Base-by-base conservation (phyloP, 169 alveolate species). In the Plasmodium gaboni region DNA sequence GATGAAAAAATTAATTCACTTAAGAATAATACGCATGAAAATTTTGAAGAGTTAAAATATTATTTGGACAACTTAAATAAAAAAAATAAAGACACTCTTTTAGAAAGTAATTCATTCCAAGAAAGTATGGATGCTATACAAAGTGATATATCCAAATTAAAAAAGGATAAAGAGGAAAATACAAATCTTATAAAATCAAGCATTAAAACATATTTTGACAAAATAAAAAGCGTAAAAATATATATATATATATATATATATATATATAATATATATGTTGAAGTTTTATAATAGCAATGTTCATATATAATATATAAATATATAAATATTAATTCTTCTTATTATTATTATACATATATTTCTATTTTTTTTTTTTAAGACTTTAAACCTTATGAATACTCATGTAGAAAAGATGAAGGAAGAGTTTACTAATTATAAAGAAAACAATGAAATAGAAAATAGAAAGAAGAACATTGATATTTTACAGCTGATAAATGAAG, bases 1-100 rank as follows among this genome's bases (percentile, higher is more conserved):
- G 90, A 80, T 80, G 90, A 80, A 53, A 80, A 80, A 80, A 68
- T 80, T 67, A 68, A 80, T 68, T 50, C 83, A 8, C 90, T 80
- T 53, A 80, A 80, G 51, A 72, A 80, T 80, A 80, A 80, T 24
- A 80, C 90, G 0, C 90, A 80, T 55, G 90, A 80, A 80, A 80
- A 80, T 68, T 48, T 80, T 6, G 90, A 68, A 28, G 90, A 80
- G 50, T 55, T 80, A 55, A 80, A 80, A 80, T 80, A 80, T 80
- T 80, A 80, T 48, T 42, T 80, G 48, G 90, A 80, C 51, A 71
- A 80, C 65, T 68, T 80, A 53, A 80, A 80, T 71, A 80, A 71
- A 68, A 80, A 68, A 61, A 80, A 32, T 55, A 68, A 80, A 80
- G 73, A 48, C 2, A 80, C 53, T 42, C 44, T 57, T 46, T 13